phyloP scores from a whole-genome alignment of 345 rosid genomes.

The Hypericum androsaemum region DNA sequence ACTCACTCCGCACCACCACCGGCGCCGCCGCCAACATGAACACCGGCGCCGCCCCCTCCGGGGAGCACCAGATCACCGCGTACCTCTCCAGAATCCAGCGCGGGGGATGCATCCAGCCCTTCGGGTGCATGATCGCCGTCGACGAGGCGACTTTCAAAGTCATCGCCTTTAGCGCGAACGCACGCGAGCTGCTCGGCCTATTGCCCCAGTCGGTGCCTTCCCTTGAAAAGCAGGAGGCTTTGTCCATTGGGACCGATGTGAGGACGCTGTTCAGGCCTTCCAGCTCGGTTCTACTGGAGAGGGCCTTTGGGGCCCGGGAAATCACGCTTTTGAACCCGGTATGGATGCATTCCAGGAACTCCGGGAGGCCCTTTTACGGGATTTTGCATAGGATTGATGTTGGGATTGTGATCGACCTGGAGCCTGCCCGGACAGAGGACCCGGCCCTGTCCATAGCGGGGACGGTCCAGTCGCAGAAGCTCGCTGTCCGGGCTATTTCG shows the following conservation, averaged over 20 bases:
- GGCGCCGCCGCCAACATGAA: slow-evolving; percentile 10
- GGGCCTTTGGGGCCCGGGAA: slow-evolving; percentile 79
- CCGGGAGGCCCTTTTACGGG: slow-evolving; percentile 81
- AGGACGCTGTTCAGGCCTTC: slow-evolving; percentile 56
- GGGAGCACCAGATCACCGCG: slow-evolving; percentile 70
- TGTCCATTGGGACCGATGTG: slow-evolving; percentile 61
- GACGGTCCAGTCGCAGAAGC: slow-evolving; percentile 93
- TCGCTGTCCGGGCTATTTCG: slow-evolving; percentile 87
- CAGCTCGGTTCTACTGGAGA: slow-evolving; percentile 52
- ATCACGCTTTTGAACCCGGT: slow-evolving; percentile 80
- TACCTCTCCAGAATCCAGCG: slow-evolving; percentile 84
- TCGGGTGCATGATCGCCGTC: slow-evolving; percentile 82
- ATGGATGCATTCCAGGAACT: slow-evolving; percentile 78
- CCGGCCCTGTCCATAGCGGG: slow-evolving; percentile 95
- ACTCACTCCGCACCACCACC: slow-evolving; percentile 48
- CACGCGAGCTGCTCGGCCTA: slow-evolving; percentile 82
- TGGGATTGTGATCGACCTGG: slow-evolving; percentile 91
- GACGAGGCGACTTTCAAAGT: slow-evolving; percentile 61
- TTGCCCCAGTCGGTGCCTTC: slow-evolving; percentile 75
- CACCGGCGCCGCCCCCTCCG: slow-evolving; percentile 34
- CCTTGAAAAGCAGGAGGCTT: slow-evolving; percentile 54
- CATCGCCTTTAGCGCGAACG: slow-evolving; percentile 76
- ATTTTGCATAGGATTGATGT: slow-evolving; percentile 90
- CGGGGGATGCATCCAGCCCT: slow-evolving; percentile 84
- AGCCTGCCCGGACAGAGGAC: slow-evolving; percentile 87